Evolutionary conservation across 352 stramenopile genomes (phyloP).

Genomic region (Globisporangium alternatum): DNA sequence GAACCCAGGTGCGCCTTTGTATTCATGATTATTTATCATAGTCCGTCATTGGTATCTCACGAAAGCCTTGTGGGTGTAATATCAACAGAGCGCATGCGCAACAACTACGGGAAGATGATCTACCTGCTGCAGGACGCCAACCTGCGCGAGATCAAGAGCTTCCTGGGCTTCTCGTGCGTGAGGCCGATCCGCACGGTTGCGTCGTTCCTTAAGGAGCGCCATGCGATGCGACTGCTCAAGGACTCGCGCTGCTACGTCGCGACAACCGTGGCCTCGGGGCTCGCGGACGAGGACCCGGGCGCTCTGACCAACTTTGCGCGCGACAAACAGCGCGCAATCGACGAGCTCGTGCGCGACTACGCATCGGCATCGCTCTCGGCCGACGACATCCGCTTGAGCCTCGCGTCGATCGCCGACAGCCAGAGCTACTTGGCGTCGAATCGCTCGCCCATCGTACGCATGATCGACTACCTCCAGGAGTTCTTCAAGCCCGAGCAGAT

Average conservation of each 20-base stretch:
- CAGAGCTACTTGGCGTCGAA: conserved; percentile 64
- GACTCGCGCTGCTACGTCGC: conserved; percentile 70
- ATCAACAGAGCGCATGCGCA: conserved; percentile 77
- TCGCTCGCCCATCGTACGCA: conserved; percentile 51
- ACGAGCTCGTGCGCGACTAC: conserved; percentile 42
- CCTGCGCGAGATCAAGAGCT: conserved; percentile 60
- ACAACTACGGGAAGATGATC: conserved; percentile 94
- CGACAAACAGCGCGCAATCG: conserved; percentile 24
- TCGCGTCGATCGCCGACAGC: conserved; percentile 55
- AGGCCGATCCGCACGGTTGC: conserved; percentile 69
- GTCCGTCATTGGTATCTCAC: too few relatives aligned
- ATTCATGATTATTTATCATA: too few relatives aligned
- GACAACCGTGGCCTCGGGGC: conserved; percentile 35
- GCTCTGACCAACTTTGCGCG: conserved; percentile 7
- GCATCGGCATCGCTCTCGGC: conserved; percentile 36
- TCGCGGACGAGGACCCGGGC: conserved; percentile 14
- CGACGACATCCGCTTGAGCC: conserved; percentile 49
- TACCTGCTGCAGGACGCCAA: conserved; percentile 92
- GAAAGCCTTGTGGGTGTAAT: too few relatives aligned
- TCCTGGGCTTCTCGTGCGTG: conserved; percentile 78
- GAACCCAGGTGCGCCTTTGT: conserved; percentile 64
- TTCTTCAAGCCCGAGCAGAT: conserved; percentile 52
- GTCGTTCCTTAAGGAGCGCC: conserved; percentile 63
- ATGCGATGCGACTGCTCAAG: conserved; percentile 63
- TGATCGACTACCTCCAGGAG: conserved; percentile 59